phyloP scores from a whole-genome alignment of 768 basidiomycete genomes.

The Leccinellum luteum region DNA sequence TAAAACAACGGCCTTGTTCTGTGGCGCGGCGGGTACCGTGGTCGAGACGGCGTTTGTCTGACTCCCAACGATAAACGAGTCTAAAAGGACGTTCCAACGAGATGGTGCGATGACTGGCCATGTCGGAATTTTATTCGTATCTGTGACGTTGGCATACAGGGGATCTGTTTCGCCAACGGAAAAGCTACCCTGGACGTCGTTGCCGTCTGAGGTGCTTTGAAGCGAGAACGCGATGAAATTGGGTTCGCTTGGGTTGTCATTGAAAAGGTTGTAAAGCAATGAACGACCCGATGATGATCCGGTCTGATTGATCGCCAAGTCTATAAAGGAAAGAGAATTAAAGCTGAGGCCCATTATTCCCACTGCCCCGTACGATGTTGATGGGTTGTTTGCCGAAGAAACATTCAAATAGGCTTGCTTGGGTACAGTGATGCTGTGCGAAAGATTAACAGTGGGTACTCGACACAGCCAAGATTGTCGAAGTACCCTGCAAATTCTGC shows the following conservation, averaged over 20 bases:
- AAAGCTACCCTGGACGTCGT: constrained; percentile 65
- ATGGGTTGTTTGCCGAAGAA: constrained; percentile 64
- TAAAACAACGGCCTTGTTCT: constrained; percentile 68
- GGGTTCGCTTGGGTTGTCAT: constrained; percentile 62
- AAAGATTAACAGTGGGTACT: constrained; percentile 7
- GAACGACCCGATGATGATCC: constrained; percentile 61
- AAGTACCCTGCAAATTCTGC: constrained; percentile 70
- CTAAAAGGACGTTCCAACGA: constrained; percentile 77
- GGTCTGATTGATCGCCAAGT: constrained; percentile 55
- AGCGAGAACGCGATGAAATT: constrained; percentile 82
- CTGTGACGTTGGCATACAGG: constrained; percentile 56
- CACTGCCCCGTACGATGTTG: constrained; percentile 63
- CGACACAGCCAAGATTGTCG: neutral
- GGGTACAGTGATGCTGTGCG: constrained; percentile 54
- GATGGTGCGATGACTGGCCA: constrained; percentile 64
- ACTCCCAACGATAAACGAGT: constrained; percentile 62
- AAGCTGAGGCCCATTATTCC: constrained; percentile 81
- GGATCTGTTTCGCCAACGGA: constrained; percentile 73
- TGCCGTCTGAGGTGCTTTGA: constrained; percentile 53
- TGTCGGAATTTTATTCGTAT: constrained; percentile 61
- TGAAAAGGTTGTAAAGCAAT: constrained; percentile 74
- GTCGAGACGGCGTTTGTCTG: constrained; percentile 52
- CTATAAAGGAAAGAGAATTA: constrained; percentile 70
- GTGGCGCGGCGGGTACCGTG: constrained; percentile 54
- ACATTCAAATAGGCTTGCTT: constrained; percentile 73